These are phyloP conservation scores for Starmera stellimalicola DNA, from an alignment of 1,139 yeast species.

Conservation along the genomic window DNA sequence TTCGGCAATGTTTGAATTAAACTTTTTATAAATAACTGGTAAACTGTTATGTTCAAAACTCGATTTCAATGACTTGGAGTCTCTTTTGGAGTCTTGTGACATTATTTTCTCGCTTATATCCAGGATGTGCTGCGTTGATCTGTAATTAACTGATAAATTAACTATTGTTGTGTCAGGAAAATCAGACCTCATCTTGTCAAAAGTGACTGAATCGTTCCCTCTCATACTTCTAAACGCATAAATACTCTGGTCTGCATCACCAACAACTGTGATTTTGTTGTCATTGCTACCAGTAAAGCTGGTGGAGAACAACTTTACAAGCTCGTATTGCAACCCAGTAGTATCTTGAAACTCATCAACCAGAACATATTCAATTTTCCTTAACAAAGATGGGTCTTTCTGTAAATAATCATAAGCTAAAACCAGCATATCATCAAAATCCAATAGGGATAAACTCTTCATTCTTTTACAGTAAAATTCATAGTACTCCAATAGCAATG, in stretches of 20 bases:
- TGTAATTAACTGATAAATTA: conserved; percentile 58
- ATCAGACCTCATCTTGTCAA: conserved; percentile 43
- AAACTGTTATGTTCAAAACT: conserved; percentile 22
- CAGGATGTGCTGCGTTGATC: conserved; percentile 67
- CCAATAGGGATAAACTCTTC: conserved; percentile 34
- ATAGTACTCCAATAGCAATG: conserved; percentile 32
- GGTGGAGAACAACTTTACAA: conserved; percentile 52
- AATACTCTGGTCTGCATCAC: conserved; percentile 95
- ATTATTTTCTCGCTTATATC: conserved; percentile 59
- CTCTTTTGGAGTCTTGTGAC: conserved; percentile 45
- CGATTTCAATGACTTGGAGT: conserved; percentile 35
- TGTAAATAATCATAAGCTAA: conserved; percentile 41
- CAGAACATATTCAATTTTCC: conserved; percentile 55
- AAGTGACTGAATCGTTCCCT: conserved; percentile 44
- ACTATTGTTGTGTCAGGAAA: conserved; percentile 33
- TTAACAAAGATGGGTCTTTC: conserved; percentile 36
- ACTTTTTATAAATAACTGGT: conserved; percentile 38
- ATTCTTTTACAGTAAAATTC: conserved; percentile 43
- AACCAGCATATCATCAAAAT: conserved; percentile 78
- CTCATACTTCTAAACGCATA: conserved; percentile 84
- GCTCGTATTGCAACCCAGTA: conserved; percentile 60
- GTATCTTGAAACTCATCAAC: conserved; percentile 97
- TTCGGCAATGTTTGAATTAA: conserved; percentile 38
- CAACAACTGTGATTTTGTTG: conserved; percentile 70
- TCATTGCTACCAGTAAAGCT: conserved; percentile 21